Evolutionary conservation across 495 filamentous ascomycete genomes (phyloP), one percentile per base, ranked within the genome.

Genomic region (Neurospora sp.): DNA sequence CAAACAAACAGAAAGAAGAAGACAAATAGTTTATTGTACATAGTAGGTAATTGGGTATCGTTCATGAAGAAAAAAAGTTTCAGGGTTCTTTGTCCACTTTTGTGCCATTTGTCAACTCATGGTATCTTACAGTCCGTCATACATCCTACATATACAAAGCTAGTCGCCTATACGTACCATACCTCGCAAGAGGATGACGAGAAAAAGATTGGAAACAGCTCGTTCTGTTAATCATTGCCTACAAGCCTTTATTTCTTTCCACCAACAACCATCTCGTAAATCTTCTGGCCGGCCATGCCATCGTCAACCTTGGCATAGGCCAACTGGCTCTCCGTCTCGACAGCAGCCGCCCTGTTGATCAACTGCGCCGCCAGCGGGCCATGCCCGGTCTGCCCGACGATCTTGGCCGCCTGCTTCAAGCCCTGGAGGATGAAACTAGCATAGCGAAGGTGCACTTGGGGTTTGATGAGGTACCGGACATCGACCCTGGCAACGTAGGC

Each of bases 401-500:
- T 75, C 68, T 75, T 61, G 44, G 76, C 70, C 6, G 85, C 85
- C 40, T 77, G 53, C 8, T 78, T 80, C 69, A 87, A 74, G 27
- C 83, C 84, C 72, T 82, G 78, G 3, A 84, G 74, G 14, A 84
- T 70, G 65, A 83, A 82, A 14, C 80, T 53, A 8, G 77, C 75
- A 4, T 76, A 8, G 20, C 39, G 42, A 2, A 83, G 20, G 68
- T 78, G 83, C 27, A 73, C 73, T 71, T 73, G 76, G 5, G 70
- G 73, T 16, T 71, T 1, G 9, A 40, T 1, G 16, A 85, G 72
- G 74, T 84, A 85, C 9, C 27, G 35, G 73, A 82, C 39, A 38
- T 71, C 73, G 3, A 59, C 8, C 16, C 18, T 3, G 39, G 74
- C 8, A 14, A 27, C 14, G 73, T 79, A 81, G 16, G 77, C 72